Base-by-base conservation (phyloP, 768 basidiomycete species). In the Mycena olivaceomarginata region DNA sequence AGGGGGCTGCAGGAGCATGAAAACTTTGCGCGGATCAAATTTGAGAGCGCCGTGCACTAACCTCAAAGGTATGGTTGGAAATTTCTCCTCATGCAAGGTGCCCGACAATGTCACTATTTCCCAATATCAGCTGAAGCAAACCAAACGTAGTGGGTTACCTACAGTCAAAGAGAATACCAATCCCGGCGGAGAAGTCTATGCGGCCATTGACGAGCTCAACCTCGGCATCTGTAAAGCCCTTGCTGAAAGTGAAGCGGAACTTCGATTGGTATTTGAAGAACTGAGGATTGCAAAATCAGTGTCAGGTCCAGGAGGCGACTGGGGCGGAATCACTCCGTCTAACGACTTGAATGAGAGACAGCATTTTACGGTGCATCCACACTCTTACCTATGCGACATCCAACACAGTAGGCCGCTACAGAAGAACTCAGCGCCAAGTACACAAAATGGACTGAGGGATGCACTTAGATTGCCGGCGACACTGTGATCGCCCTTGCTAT, bases 211-310 rank as follows among this genome's bases (percentile, higher is more conserved):
- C 65, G 5, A 66, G 18, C 18, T 43, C 45, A 13, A 66, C 65
- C 12, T 43, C n/a, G 18, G 65, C 65, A 20, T 22, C 25, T n/a
- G 25, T 31, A 31, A 66, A 66, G 22, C 43, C 43, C 11, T 40
- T 43, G 6, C n/a, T 66, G 7, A 66, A 22, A n/a, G 65, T 46
- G 25, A 45, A 66, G 12, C n/a, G 16, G 22, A 66, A 45, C 15
- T 66, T 66, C 8, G 65, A 45, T n/a, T 20, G 20, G n/a, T 66
- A 20, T 18, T 66, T 66, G 20, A 66, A n/a, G 43, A 45, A 66
- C 65, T 66, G 4, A 11, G 45, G 25, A 25, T 45, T 10, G 45
- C 45, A 45, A 45, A 15, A 45, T 11, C 45, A 45, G 25, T 25
- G 25, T 45, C 45, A 45, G 45, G 25, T 25, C 25, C 25, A 45